These are phyloP conservation scores for Globisporangium abappressorium DNA, from an alignment of 352 stramenopile genomes.

Conservation along the genomic window DNA sequence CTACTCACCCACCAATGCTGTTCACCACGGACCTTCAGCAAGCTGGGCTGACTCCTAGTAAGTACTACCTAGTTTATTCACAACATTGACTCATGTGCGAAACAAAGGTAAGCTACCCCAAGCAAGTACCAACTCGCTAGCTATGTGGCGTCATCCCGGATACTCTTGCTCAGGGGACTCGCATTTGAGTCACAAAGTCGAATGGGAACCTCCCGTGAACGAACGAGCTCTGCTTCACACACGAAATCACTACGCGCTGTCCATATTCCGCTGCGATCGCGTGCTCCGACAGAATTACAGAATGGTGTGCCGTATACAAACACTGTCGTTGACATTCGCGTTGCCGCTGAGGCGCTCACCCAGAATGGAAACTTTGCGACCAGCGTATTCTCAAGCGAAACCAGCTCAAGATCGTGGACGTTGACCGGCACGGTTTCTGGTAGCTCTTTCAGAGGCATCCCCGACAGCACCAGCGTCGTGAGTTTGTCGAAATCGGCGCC, in stretches of 20 bases:
- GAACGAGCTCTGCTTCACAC: not conserved
- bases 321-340: not conserved
- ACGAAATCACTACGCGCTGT: not conserved
- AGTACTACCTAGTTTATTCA: too few relatives aligned
- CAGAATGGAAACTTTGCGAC: conserved; percentile 1
- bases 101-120: not conserved
- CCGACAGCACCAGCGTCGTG: conserved; percentile 1
- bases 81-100: not conserved
- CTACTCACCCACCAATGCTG: too few relatives aligned
- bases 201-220: not conserved
- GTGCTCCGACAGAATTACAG: not conserved
- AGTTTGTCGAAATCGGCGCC: not conserved
- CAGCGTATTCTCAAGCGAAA: conserved; percentile 7
- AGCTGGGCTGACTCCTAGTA: too few relatives aligned
- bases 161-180: not conserved
- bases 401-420: not conserved
- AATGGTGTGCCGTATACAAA: conserved; percentile 4
- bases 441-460: conserved; percentile 9
- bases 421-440: not conserved
- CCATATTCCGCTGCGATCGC: not conserved
- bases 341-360: not conserved
- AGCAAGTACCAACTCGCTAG: not conserved
- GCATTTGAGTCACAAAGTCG: conserved; percentile 3
- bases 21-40: too few relatives aligned
- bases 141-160: not conserved